Evolutionary conservation across 176 grass and related monocot genomes (phyloP).

Genomic region (Miscanthus lutarioriparius): DNA sequence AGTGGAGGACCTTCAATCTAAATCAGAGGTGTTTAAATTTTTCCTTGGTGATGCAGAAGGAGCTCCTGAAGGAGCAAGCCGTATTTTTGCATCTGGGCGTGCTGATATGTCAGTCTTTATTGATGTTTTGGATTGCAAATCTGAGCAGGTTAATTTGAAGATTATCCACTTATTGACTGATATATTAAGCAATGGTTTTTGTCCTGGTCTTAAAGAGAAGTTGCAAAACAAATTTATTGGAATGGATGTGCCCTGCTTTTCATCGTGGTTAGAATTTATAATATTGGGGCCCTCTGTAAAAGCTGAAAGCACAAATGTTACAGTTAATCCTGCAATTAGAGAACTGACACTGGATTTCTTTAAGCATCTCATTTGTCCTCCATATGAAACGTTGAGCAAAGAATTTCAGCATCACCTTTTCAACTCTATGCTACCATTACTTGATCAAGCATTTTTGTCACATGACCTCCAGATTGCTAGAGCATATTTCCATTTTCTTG

Average conservation of each 20-base stretch:
- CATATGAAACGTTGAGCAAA: conserved; percentile 56
- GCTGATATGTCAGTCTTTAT: conserved; percentile 72
- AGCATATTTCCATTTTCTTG: conserved; percentile 80
- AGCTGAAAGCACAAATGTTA: conserved; percentile 41
- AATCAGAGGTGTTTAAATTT: conserved; percentile 69
- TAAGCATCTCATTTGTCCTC: conserved; percentile 57
- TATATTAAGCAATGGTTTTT: conserved; percentile 63
- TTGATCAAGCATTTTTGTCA: conserved; percentile 83
- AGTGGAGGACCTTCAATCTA: conserved; percentile 59
- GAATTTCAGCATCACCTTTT: conserved; percentile 74
- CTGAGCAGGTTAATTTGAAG: conserved; percentile 81
- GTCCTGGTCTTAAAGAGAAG: conserved; percentile 62
- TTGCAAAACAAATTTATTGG: conserved; percentile 77
- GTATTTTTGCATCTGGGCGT: conserved; percentile 51
- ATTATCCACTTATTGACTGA: conserved; percentile 77
- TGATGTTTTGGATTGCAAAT: conserved; percentile 72
- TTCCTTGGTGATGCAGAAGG: conserved; percentile 68
- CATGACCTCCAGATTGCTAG: conserved; percentile 71
- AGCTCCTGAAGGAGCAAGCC: conserved; percentile 46
- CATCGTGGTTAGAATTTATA: conserved; percentile 74
- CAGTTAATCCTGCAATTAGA: conserved; percentile 39
- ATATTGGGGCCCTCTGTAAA: conserved; percentile 53
- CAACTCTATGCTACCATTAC: conserved; percentile 67
- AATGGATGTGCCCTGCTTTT: conserved; percentile 67
- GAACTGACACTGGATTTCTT: conserved; percentile 77